Evolutionary conservation across 2,329 filamentous ascomycete species (phyloP).

Genomic region (Colletotrichum gigasporum): DNA sequence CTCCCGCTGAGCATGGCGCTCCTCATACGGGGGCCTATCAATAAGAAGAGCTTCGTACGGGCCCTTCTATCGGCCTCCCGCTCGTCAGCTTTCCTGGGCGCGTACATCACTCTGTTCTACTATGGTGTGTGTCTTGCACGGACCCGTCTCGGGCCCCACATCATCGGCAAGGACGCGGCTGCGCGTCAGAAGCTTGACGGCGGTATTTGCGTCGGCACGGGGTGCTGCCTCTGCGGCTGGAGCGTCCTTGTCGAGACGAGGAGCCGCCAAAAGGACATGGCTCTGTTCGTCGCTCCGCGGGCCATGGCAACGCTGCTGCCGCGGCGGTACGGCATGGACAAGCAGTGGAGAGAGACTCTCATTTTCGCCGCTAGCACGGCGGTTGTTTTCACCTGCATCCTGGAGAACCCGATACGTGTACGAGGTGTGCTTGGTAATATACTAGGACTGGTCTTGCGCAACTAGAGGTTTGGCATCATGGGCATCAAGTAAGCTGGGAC

Average conservation of each 20-base stretch:
- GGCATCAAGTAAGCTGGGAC: no score
- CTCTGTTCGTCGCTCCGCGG: conserved; percentile 82
- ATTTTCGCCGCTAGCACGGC: conserved; percentile 75
- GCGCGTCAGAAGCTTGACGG: conserved; percentile 63
- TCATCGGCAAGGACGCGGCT: conserved; percentile 65
- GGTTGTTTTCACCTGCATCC: conserved; percentile 73
- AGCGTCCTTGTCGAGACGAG: conserved; percentile 79
- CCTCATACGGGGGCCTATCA: conserved; percentile 60
- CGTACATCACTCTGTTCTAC: conserved; percentile 84
- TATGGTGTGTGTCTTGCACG: conserved; percentile 84
- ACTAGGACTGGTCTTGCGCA: conserved; percentile 58
- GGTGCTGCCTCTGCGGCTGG: conserved; percentile 82
- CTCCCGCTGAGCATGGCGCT: conserved; percentile 78
- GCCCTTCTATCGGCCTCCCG: conserved; percentile 70
- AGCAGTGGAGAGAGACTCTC: conserved; percentile 73
- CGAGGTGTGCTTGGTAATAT: conserved; percentile 75
- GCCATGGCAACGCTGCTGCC: conserved; percentile 81
- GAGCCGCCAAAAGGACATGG: conserved; percentile 75
- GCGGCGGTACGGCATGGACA: conserved; percentile 68
- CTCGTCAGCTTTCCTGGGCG: conserved; percentile 80
- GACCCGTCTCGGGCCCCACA: conserved; percentile 75
- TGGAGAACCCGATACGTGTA: conserved; percentile 70
- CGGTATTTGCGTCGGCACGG: conserved; percentile 75
- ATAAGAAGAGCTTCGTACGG: conserved; percentile 51
- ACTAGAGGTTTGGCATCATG: conserved; percentile 36